Evolutionary conservation across 179 eudicot genomes (phyloP).

Genomic region (Carnegiea gigantea): DNA sequence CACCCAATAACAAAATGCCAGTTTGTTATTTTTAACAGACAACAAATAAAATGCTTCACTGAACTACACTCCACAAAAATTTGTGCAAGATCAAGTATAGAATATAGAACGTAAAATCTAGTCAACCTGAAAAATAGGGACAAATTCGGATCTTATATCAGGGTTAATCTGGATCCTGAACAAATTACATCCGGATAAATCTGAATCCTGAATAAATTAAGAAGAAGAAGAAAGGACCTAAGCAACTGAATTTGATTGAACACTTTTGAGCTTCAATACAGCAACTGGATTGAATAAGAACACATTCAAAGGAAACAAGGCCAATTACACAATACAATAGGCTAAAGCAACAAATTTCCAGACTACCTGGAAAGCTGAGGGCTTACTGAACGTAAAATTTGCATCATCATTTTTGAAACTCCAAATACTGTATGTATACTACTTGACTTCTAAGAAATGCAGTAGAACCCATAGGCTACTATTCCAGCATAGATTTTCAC

Average conservation of each 20-base stretch:
- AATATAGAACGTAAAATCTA: too few relatives aligned
- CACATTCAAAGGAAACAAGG: constrained; percentile 1
- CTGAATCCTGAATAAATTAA: neutral
- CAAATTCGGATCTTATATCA: too few relatives aligned
- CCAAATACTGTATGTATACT: constrained; percentile 22
- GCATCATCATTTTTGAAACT: constrained; percentile 13
- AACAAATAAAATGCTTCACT: too few relatives aligned
- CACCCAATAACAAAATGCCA: neutral
- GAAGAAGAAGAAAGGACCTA: neutral
- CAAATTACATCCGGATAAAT: neutral
- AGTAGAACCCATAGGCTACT: neutral
- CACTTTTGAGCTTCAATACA: constrained; percentile 22
- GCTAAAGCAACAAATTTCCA: constrained; percentile 19
- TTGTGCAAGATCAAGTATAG: too few relatives aligned
- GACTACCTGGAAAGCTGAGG: constrained; percentile 20
- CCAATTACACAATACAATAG: constrained; percentile 7
- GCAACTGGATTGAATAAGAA: constrained; percentile 21
- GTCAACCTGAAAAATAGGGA: too few relatives aligned
- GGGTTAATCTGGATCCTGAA: too few relatives aligned
- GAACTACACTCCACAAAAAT: too few relatives aligned
- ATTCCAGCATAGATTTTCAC: constrained; percentile 18
- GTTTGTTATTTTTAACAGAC: too few relatives aligned
- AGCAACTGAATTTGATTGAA: neutral
- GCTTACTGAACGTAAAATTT: constrained; percentile 21
- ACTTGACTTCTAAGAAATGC: constrained; percentile 26